Evolutionary conservation across 2,329 filamentous ascomycete species (phyloP).

Genomic region (Byssochlamys sp.): DNA sequence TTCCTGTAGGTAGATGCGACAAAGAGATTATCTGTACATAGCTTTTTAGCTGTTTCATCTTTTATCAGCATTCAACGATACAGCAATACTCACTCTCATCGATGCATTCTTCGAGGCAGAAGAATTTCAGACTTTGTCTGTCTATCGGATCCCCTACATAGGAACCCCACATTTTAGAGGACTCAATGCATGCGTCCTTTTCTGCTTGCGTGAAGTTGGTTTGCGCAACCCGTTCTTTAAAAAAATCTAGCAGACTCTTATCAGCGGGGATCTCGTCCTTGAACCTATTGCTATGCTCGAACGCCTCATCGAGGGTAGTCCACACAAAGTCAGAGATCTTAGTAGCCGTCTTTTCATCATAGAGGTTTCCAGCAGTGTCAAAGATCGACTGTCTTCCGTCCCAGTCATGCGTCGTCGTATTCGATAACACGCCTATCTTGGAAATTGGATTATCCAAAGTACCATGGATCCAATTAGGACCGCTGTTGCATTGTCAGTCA

Average conservation of each 20-base stretch:
- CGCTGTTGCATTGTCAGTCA: constrained; percentile 30
- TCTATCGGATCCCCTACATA: constrained; percentile 54
- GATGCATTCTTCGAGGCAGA: constrained; percentile 57
- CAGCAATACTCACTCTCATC: constrained; percentile 43
- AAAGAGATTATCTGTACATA: constrained; percentile 47
- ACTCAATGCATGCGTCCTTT: constrained; percentile 42
- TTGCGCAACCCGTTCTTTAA: constrained; percentile 41
- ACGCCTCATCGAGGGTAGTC: constrained; percentile 50
- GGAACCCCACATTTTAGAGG: constrained; percentile 53
- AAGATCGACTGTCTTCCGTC: constrained; percentile 43
- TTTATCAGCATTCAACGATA: neutral
- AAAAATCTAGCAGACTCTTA: constrained; percentile 49
- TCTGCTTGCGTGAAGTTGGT: constrained; percentile 30
- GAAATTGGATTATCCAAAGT: constrained; percentile 51
- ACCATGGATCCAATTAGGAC: constrained; percentile 58
- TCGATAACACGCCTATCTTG: constrained; percentile 45
- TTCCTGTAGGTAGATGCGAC: constrained; percentile 52
- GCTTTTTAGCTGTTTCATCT: neutral
- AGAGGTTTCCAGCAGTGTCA: constrained; percentile 35
- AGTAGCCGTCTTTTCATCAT: constrained; percentile 25
- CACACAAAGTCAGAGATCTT: constrained; percentile 42
- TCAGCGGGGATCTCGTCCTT: constrained; percentile 41
- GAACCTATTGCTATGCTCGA: constrained; percentile 49
- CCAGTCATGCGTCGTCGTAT: constrained; percentile 42
- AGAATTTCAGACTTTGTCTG: constrained; percentile 54